Conservation (phyloP, 2,329 filamentous ascomycete species). For the Canariomyces notabilis region DNA sequence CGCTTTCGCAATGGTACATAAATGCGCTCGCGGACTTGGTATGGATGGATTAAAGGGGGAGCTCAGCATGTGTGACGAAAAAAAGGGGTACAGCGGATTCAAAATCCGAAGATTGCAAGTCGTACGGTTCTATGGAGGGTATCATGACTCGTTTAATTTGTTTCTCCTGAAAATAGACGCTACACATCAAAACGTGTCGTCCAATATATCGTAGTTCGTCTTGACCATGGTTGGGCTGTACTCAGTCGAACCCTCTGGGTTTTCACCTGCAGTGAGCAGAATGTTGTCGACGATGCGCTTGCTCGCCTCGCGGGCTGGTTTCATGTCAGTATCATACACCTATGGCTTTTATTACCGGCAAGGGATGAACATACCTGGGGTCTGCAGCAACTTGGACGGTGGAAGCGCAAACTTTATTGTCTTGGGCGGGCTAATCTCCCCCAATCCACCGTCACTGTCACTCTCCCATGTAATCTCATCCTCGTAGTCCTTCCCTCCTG, state of each 20-base stretch:
- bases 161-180: background rate
- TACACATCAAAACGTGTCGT: slow-evolving; percentile 53
- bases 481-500: slow-evolving; percentile 31
- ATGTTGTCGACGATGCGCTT: slow-evolving; percentile 77
- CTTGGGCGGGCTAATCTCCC: slow-evolving; percentile 85
- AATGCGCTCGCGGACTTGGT: too few relatives aligned
- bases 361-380: slow-evolving; percentile 56
- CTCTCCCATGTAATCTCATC: slow-evolving; percentile 70
- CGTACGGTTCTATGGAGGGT: background rate
- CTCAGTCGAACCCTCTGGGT: slow-evolving; percentile 49
- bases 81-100: background rate
- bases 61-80: too few relatives aligned
- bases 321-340: slow-evolving; percentile 10
- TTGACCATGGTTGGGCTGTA: slow-evolving; percentile 63
- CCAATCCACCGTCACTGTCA: slow-evolving; percentile 62
- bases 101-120: background rate
- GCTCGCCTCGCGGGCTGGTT: slow-evolving; percentile 69
- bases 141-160: background rate
- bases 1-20: too few relatives aligned
- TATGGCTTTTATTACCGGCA: background rate
- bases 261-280: slow-evolving; percentile 67
- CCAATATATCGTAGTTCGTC: slow-evolving; percentile 56
- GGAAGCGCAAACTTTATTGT: slow-evolving; percentile 82
- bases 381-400: slow-evolving; percentile 71
- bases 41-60: too few relatives aligned